phyloP scores from a whole-genome alignment of 441 rosid species.

The Manihot esculenta region DNA sequence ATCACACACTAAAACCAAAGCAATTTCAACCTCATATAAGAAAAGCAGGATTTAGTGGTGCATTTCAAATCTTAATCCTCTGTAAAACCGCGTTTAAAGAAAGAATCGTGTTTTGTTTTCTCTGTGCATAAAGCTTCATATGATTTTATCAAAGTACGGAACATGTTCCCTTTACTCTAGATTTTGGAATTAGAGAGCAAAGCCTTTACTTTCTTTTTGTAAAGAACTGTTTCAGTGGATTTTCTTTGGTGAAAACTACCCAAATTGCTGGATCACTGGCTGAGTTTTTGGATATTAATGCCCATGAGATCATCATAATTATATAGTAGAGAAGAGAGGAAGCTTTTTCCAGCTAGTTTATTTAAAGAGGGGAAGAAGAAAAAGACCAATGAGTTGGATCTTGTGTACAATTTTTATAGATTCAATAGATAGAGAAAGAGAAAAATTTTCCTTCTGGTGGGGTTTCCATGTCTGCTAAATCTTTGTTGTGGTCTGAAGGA shows the following conservation, averaged over 20 bases:
- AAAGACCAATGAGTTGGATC: background rate
- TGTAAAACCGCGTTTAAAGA: background rate
- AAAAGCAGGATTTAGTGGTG: background rate
- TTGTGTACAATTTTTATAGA: background rate
- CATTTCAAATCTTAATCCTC: conserved; percentile 9
- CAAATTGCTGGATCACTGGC: too few species aligned
- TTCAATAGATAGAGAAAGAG: conserved; percentile 1
- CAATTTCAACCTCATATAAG: background rate
- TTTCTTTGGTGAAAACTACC: too few species aligned
- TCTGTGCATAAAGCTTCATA: too few species aligned
- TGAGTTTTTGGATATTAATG: too few species aligned
- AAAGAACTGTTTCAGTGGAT: background rate
- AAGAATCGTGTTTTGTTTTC: too few species aligned
- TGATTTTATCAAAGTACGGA: too few species aligned
- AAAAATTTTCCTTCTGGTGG: background rate
- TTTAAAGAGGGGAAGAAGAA: background rate
- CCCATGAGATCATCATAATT: background rate
- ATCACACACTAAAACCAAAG: conserved; percentile 5
- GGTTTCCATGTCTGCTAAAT: background rate
- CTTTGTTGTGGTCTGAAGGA: background rate
- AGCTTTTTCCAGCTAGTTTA: background rate
- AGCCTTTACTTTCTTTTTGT: background rate
- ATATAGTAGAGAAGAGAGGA: too few species aligned
- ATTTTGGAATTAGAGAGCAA: background rate
- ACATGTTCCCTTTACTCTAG: too few species aligned